Percentiles rank a stretch among this genome's conserved stretches.
These are phyloP conservation scores for Pichia kluyveri DNA, from an alignment of 805 yeast genomes.

Conservation along the genomic window DNA sequence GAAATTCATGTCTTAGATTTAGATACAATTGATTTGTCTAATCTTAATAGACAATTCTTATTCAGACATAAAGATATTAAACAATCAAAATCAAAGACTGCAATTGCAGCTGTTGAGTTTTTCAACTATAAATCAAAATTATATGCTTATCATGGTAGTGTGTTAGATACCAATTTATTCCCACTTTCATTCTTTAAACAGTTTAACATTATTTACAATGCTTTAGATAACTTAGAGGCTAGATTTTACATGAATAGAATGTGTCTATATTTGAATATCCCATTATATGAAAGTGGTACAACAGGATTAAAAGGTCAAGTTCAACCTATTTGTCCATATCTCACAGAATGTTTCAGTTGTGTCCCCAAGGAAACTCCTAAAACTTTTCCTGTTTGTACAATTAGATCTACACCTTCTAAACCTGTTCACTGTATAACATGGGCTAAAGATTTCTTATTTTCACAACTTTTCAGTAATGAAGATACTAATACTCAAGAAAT, in stretches of 20 bases:
- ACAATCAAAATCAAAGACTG: slow-evolving; percentile 78
- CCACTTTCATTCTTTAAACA: slow-evolving; percentile 69
- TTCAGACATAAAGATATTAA: slow-evolving; percentile 87
- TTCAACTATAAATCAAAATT: slow-evolving; percentile 62
- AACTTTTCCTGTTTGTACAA: slow-evolving; percentile 92
- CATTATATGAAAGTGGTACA: slow-evolving; percentile 89
- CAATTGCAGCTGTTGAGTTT: slow-evolving; percentile 67
- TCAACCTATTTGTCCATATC: slow-evolving; percentile 78
- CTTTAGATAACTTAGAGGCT: slow-evolving; percentile 89
- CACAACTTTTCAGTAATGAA: slow-evolving; percentile 54
- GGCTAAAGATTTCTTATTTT: slow-evolving; percentile 88
- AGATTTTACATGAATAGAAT: slow-evolving; percentile 81
- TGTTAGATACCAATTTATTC: slow-evolving; percentile 67
- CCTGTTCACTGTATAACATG: slow-evolving; percentile 96
- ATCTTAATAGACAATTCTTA: slow-evolving; percentile 86
- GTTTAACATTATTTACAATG: slow-evolving; percentile 79
- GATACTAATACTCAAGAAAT: slow-evolving; percentile 27
- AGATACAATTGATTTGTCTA: slow-evolving; percentile 89
- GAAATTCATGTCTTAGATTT: slow-evolving; percentile 89
- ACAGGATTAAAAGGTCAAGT: slow-evolving; percentile 93
- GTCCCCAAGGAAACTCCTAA: slow-evolving; percentile 80
- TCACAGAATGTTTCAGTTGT: slow-evolving; percentile 92
- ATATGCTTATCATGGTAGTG: slow-evolving; percentile 77
- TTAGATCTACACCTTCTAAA: slow-evolving; percentile 91
- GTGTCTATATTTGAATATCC: slow-evolving; percentile 62